Base-by-base conservation (phyloP, 139 green algal genomes). In the Auxenochlorella protothecoides region DNA sequence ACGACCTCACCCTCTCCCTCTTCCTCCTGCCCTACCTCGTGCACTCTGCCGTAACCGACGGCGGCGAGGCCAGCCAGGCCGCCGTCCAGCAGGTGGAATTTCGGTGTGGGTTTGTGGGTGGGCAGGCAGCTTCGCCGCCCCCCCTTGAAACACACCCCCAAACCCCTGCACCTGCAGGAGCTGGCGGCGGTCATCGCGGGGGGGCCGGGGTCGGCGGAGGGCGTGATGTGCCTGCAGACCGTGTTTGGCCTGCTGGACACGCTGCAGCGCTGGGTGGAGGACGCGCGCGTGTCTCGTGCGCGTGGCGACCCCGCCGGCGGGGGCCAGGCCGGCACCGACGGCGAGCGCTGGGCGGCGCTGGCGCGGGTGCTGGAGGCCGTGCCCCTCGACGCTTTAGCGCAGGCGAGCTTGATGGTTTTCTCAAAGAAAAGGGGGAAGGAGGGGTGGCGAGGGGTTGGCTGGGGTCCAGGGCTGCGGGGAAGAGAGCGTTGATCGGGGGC, bases 221-320 rank as follows among this genome's bases (percentile, higher is more conserved):
- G 81, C 52, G 82, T 75, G 61, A 78, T 92, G 63, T 86, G 76
- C 68, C 72, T 84, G 53, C 90, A 97, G 78, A 81, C 86, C 3
- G 76, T 97, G 3, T 97, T 98, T 68, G 71, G 73, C 0, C 78
- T 97, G 61, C 80, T 98, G 44, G 93, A 98, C 74, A 78, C 82
- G 57, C 76, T 98, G 54, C 73, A 81, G 16, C 75, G 75, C 4
- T 97, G 89, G 89, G 76, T 87, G 0, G 76, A 76, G 53, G 79
- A 85, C 53, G 68, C 27, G 27, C 27, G 27, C 27, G 27, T 44
- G 1, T 44, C 27, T 44, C 27, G 27, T 44, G 27, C 27, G 27
- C 27, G 27, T 44, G 27, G 27, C 27, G 27, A 44, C 27, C 27
- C 27, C 27, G 27, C 27, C 27, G 27, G 27, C 27, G 27, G 27